Conservation (phyloP, 2,329 filamentous ascomycete genomes). For the Peltaster fructicola region DNA sequence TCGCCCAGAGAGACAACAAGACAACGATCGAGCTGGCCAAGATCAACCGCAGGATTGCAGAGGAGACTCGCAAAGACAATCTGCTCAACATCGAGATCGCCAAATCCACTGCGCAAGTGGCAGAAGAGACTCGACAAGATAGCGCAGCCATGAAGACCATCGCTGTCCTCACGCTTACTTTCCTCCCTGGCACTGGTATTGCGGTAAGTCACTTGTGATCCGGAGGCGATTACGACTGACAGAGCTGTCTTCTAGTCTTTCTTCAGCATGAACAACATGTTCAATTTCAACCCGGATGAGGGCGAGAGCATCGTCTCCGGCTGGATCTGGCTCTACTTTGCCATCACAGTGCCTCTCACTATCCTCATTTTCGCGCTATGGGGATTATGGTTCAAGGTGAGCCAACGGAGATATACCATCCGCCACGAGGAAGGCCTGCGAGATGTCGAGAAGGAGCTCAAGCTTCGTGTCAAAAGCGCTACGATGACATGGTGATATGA, state of each 20-base stretch:
- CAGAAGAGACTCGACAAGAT: constrained; percentile 19
- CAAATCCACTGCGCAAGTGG: constrained; percentile 17
- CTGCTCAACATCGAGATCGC: constrained; percentile 18
- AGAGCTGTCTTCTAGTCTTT: constrained; percentile 12
- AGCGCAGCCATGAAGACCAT: constrained; percentile 29
- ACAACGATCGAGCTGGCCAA: constrained; percentile 18
- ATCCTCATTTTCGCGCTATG: constrained; percentile 14
- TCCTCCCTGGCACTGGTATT: constrained; percentile 24
- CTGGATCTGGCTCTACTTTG: constrained; percentile 17
- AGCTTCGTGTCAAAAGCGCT: constrained; percentile 13
- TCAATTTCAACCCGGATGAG: constrained; percentile 10
- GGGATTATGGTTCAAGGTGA: constrained; percentile 14
- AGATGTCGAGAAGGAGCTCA: constrained; percentile 15
- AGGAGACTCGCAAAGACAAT: constrained; percentile 18
- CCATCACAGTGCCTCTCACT: constrained; percentile 17
- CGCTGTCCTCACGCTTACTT: constrained; percentile 26
- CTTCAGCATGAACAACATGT: constrained; percentile 18
- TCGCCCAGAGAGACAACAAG: constrained; percentile 17
- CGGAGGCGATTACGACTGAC: neutral
- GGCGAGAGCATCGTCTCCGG: constrained; percentile 13
- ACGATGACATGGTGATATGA: constrained; percentile 10
- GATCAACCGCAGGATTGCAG: constrained; percentile 17
- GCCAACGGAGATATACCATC: constrained; percentile 12
- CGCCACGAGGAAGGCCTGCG: constrained; percentile 12
- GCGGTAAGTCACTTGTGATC: constrained; percentile 10